Evolutionary conservation across 1,284 basidiomycete species (phyloP), one percentile per base, ranked within the genome.

Genomic region (Naganishia sp.): DNA sequence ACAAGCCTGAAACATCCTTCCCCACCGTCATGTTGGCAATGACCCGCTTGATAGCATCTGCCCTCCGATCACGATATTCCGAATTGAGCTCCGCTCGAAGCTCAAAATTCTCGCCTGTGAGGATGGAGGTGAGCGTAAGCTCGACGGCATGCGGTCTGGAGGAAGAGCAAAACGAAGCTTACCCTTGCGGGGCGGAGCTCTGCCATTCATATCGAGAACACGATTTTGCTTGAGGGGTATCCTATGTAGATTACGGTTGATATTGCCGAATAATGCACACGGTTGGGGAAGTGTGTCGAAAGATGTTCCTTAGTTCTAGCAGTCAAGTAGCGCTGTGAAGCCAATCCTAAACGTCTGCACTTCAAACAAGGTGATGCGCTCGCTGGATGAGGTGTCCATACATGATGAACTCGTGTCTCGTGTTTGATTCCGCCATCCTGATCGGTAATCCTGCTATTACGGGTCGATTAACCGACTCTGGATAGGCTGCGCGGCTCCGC

Each of bases 31-130:
- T 94, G 72, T 92, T 93, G 56, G 93, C 93, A 76, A 95, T 95
- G 69, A 92, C 90, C 56, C 90, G 85, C 82, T 98, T 98, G 83
- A 99, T 97, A 4, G 95, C 96, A 88, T 98, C 95, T 80, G 97
- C 97, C 67, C 95, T 85, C 76, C 92, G 90, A 72, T 97, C 94
- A 68, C 88, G 85, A 81, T 96, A 97, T 77, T 97, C 92, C 75
- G 90, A 93, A 81, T 99, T 98, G 75, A 99, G 86, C 81, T 96
- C 92, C 69, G 92, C 88, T 69, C 90, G 88, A 77, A 96, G 89
- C 82, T 95, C 92, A 80, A 89, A 94, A 84, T 95, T 95, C 83
- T 94, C 93, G 76, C 93, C 83, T 83, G 65, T 11, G 11, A 1
- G 9, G 23, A 7, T 17, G 13, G 3, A 50, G 46, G n/a, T 43